A percentile compares a stretch with the other conserved stretches of the same genome.
Evolutionary conservation across 352 stramenopile species (phyloP).

Genomic region (Pythium phragmiticola): DNA sequence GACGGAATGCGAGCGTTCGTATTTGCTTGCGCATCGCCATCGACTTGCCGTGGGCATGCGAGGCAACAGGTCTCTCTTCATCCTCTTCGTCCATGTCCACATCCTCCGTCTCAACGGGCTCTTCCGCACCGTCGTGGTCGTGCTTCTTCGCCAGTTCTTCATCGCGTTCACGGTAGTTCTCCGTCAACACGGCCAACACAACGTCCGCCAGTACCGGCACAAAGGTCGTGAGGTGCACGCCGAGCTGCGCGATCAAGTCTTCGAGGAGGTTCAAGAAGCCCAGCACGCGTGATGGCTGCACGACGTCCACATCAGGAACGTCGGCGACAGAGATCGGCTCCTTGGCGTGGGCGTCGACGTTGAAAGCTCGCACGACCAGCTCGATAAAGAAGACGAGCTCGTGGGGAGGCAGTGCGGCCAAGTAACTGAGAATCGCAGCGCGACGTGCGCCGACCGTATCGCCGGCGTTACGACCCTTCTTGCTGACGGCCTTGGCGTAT

Average conservation of each 20-base stretch:
- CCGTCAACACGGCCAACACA: conserved; percentile 66
- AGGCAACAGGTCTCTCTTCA: neutral
- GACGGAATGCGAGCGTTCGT: conserved; percentile 73
- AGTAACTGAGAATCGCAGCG: conserved; percentile 87
- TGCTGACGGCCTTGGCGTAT: conserved; percentile 90
- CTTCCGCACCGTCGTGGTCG: neutral
- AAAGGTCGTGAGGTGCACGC: conserved; percentile 79
- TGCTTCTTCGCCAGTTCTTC: conserved; percentile 29
- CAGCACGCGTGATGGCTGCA: conserved; percentile 76
- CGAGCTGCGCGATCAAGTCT: conserved; percentile 85
- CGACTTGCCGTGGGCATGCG: conserved; percentile 24
- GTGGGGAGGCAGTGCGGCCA: conserved; percentile 68
- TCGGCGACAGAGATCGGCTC: neutral
- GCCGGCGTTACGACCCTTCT: conserved; percentile 79
- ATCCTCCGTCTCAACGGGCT: conserved; percentile 17
- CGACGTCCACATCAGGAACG: conserved; percentile 39
- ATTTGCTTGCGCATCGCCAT: conserved; percentile 74
- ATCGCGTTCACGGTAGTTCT: conserved; percentile 41
- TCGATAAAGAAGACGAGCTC: conserved; percentile 88
- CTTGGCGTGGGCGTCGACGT: conserved; percentile 35
- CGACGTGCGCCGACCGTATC: conserved; percentile 86
- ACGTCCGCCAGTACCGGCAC: conserved; percentile 77
- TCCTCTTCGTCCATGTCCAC: conserved; percentile 29
- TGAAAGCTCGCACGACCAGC: conserved; percentile 87
- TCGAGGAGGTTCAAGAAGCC: conserved; percentile 91